Evolutionary conservation across 2,329 filamentous ascomycete species (phyloP), one percentile per base, ranked within the genome.

Genomic region (Nothopassalora personata): DNA sequence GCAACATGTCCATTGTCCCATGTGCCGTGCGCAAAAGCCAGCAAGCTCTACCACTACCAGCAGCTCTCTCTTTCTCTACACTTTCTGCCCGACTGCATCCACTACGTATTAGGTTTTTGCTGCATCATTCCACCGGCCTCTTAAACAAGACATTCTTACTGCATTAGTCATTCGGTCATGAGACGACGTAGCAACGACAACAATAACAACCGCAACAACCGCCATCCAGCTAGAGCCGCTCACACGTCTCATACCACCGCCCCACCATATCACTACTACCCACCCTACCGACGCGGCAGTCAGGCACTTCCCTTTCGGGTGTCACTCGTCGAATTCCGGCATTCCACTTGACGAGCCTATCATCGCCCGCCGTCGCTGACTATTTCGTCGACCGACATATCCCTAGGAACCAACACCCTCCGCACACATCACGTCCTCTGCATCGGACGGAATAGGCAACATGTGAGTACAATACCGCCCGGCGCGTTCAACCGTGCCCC

Each of bases 391-490:
- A 58, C 53, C 18, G 61, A 60, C 62, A 64, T 64, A 60, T 52
- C 51, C 57, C 62, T 62, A 64, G 60, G 60, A 56, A 61, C 53
- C 57, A 55, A 59, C 56, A 51, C 57, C 62, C 46, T 53, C 56
- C 47, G 48, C 61, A 45, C 11, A 52, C 27, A 33, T n/a, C 36
- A 28, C 48, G 23, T 23, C 23, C 23, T 52, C 28, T 28, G 13
- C n/a, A 18, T 31, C 30, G 54, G 50, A 54, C 47, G 43, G 43
- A 48, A 36, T 45, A 39, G 61, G 62, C 64, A 67, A 64, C 52
- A 68, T 68, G 67, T 68, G 60, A 69, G 67, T 69, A 62, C 62
- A 51, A 52, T 56, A 23, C 53, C 19, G 51, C 33, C 27, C 46
- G 10, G 50, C 27, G 23, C 49, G 27, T 57, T 46, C 39, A 28